Conservation (phyloP, 768 basidiomycete genomes). For the Pleurotus citrinopileatus region DNA sequence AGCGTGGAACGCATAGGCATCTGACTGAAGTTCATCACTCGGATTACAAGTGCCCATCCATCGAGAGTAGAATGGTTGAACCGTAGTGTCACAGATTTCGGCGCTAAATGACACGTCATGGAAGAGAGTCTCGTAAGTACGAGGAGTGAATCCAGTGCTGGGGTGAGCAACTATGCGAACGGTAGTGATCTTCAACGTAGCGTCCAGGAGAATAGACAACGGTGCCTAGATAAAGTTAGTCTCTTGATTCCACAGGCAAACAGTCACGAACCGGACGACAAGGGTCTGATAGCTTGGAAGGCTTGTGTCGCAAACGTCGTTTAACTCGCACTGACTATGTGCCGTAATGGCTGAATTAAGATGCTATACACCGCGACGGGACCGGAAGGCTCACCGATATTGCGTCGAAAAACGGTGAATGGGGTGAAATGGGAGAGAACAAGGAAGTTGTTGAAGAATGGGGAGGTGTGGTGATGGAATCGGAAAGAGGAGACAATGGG, state of each 20-base stretch:
- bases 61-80: constrained; percentile 42
- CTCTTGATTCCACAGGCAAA: not conserved
- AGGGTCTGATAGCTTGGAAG: constrained; percentile 35
- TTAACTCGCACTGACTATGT: constrained; percentile 47
- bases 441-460: constrained; percentile 21
- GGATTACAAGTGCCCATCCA: constrained; percentile 44
- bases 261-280: constrained; percentile 32
- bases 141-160: constrained; percentile 21
- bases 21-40: constrained; percentile 37
- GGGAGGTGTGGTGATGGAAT: constrained; percentile 4
- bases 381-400: constrained; percentile 38
- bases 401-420: constrained; percentile 38
- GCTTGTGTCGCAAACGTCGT: constrained; percentile 34
- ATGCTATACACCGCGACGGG: not conserved
- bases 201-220: constrained; percentile 42
- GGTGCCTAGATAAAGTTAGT: constrained; percentile 32
- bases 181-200: constrained; percentile 42
- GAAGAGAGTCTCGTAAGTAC: constrained; percentile 42
- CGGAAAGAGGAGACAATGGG: not conserved
- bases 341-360: constrained; percentile 22
- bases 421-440: constrained; percentile 17
- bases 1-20: constrained; percentile 46
- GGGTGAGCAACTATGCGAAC: constrained; percentile 40
- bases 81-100: constrained; percentile 44
- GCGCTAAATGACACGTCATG: constrained; percentile 37